Percentiles rank a stretch among this genome's conserved stretches.
These are phyloP conservation scores for Cicer chorassanicum DNA, from an alignment of 306 rosid species.

Conservation along the genomic window DNA sequence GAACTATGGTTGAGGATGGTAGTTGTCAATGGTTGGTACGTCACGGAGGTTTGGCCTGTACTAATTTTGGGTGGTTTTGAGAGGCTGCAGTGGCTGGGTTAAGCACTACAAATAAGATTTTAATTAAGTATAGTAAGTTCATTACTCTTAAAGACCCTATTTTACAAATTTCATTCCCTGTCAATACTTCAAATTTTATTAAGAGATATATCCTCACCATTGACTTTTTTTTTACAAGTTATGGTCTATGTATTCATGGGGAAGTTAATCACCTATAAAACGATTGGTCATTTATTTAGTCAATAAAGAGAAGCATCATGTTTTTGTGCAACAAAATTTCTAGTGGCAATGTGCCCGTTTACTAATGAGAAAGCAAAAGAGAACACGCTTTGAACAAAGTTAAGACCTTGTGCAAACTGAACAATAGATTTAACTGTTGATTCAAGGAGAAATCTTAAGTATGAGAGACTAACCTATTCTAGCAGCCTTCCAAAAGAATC, in stretches of 20 bases:
- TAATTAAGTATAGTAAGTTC: too few relatives aligned
- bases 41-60: too few relatives aligned
- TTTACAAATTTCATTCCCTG: too few relatives aligned
- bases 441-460: neutral
- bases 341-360: neutral
- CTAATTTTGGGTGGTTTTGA: too few relatives aligned
- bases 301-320: neutral
- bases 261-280: neutral
- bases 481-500: conserved; percentile 80
- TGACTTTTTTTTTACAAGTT: neutral
- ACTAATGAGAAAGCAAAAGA: neutral
- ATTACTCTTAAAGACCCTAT: too few relatives aligned
- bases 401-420: neutral
- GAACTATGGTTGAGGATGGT: too few relatives aligned
- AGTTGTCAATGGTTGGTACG: too few relatives aligned
- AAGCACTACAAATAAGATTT: too few relatives aligned
- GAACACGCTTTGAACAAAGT: neutral
- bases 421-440: neutral
- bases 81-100: too few relatives aligned
- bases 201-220: too few relatives aligned
- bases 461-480: conserved; percentile 58
- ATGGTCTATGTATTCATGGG: neutral
- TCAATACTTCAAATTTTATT: too few relatives aligned
- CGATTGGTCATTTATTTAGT: neutral
- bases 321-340: neutral